A percentile compares a stretch with the other conserved stretches of the same genome.
Evolutionary conservation across 1,284 basidiomycete genomes (phyloP).

Genomic region (Uromyces viciae-fabae): DNA sequence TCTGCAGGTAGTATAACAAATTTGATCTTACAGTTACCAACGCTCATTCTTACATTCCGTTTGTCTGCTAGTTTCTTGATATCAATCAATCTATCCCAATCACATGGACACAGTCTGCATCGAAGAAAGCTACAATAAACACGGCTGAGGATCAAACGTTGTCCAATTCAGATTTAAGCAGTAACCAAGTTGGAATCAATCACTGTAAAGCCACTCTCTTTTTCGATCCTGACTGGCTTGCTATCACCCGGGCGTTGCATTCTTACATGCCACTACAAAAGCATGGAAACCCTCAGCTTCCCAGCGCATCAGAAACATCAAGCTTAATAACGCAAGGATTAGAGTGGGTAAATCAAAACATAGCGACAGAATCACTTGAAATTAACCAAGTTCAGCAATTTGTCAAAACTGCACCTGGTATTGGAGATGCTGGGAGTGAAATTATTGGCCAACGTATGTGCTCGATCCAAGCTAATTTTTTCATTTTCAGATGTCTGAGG

Average conservation of each 20-base stretch:
- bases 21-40: background rate
- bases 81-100: conserved; percentile 8
- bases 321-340: conserved; percentile 64
- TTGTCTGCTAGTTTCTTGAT: conserved; percentile 24
- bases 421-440: conserved; percentile 56
- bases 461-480: background rate
- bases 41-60: background rate
- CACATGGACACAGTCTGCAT: background rate
- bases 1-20: conserved; percentile 65
- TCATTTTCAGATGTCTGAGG: background rate
- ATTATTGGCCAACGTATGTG: conserved; percentile 47
- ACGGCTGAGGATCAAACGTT: background rate
- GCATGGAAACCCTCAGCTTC: conserved; percentile 62
- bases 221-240: conserved; percentile 88
- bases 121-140: background rate
- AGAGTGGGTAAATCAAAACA: conserved; percentile 63
- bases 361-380: conserved; percentile 53
- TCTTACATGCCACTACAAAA: conserved; percentile 65
- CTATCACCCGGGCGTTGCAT: conserved; percentile 81
- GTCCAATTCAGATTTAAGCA: background rate
- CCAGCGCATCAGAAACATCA: conserved; percentile 59
- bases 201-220: conserved; percentile 42
- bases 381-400: conserved; percentile 70
- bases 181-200: background rate
- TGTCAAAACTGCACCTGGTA: conserved; percentile 67